Evolutionary conservation across 768 basidiomycete species (phyloP), one percentile per base, ranked within the genome.

Genomic region (Tricholoma flavovirens): DNA sequence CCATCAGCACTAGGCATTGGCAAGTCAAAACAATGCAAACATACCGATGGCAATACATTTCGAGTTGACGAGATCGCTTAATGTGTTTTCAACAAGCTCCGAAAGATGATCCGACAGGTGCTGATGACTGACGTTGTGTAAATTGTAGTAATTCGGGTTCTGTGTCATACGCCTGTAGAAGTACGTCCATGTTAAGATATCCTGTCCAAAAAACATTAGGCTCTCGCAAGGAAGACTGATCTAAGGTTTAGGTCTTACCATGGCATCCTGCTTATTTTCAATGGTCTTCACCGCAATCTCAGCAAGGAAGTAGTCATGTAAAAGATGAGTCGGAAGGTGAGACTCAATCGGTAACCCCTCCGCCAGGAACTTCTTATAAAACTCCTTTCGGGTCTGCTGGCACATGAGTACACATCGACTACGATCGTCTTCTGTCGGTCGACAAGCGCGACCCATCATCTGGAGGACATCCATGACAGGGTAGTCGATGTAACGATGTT

Each of bases 271-370:
- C 76, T 99, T 99, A 72, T 98, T 98, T 74, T 98, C 94, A 56
- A 98, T 98, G 11, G 95, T 98, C 75, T 94, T 96, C 40, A 98
- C 94, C 8, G 95, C 95, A 60, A 98, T 97, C 71, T 98, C 97
- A 0, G 96, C 93, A 51, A 98, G 80, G 83, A 98, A 98, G 70
- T 97, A 97, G 67, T 98, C 97, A 64, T 98, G 96, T 1, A 99
- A 74, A 56, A 89, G 75, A 67, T 93, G 88, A 0, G 91, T 93
- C 1, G 95, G 86, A 3, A 98, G 74, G 68, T 96, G 93, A 0
- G 92, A 95, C 69, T 99, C 97, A 60, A 98, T 97, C 5, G 96
- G 97, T 24, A 99, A 74, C n/a, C 96, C 97, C 68, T 98, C 95
- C 1, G 87, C 87, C 51, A 99, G 70, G 83, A 98, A 98, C 71